Percentiles rank a stretch among this genome's conserved stretches.
Evolutionary conservation across 2,329 filamentous ascomycete species (phyloP).

Genomic region (Trichoderma simmonsii): DNA sequence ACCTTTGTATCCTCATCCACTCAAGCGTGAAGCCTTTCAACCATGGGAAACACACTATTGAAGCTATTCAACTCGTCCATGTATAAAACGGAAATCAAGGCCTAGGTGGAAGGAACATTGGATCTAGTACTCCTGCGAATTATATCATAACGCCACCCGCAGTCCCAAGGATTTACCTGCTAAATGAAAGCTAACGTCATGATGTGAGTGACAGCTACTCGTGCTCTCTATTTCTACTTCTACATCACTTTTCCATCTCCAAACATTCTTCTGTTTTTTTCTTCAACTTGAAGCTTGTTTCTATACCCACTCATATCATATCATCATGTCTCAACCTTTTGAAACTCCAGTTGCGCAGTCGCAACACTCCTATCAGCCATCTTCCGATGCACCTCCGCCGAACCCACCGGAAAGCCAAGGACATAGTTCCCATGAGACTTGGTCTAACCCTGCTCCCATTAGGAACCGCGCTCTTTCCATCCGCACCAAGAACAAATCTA

Average conservation of each 20-base stretch:
- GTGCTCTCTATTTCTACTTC: background rate
- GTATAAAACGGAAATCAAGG: background rate
- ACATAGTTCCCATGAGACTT: constrained; percentile 16
- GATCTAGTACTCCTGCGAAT: background rate
- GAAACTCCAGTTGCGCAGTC: background rate
- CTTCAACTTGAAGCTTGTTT: background rate
- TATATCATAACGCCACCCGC: background rate
- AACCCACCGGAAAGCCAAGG: constrained; percentile 21
- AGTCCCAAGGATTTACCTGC: background rate
- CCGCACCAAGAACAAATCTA: constrained; percentile 52
- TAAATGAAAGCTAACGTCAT: background rate
- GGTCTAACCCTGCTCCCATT: constrained; percentile 28
- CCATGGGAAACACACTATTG: background rate
- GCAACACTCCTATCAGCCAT: constrained; percentile 23
- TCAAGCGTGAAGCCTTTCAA: background rate
- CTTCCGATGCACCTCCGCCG: constrained; percentile 30
- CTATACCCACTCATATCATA: background rate
- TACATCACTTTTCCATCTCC: background rate
- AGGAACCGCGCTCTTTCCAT: constrained; percentile 75
- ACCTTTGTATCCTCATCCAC: background rate
- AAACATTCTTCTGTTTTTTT: background rate
- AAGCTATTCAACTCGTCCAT: background rate
- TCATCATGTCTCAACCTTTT: constrained; percentile 12
- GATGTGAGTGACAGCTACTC: constrained; percentile 17
- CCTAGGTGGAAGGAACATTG: background rate